Evolutionary conservation across 768 basidiomycete genomes (phyloP).

Genomic region (Royoungia palumana): DNA sequence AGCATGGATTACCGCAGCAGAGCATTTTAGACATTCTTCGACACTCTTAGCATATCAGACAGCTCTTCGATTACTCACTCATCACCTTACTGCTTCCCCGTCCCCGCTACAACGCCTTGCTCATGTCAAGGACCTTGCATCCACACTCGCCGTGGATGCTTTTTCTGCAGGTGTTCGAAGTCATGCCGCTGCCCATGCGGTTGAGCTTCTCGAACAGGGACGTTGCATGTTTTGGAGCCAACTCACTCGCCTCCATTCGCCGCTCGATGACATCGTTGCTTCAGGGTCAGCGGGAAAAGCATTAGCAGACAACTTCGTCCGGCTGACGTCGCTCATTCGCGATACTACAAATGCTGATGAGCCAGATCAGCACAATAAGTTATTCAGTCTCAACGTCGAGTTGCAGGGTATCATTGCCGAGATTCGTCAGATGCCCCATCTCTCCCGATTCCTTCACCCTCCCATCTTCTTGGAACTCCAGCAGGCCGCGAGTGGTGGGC

Average conservation of each 20-base stretch:
- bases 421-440: background rate
- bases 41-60: background rate
- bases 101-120: background rate
- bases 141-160: background rate
- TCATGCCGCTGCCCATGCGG: background rate
- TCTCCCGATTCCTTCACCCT: slow-evolving; percentile 13
- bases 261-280: slow-evolving; percentile 1
- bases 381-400: too few species aligned
- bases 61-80: background rate
- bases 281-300: background rate
- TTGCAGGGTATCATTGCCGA: too few species aligned
- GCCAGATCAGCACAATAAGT: too few species aligned
- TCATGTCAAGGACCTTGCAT: background rate
- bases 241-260: background rate
- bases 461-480: slow-evolving; percentile 6
- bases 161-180: background rate
- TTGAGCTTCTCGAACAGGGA: background rate
- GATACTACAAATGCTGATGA: too few species aligned
- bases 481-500: slow-evolving; percentile 3
- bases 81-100: background rate
- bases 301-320: too few species aligned
- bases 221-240: background rate
- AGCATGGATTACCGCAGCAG: background rate
- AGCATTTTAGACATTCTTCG: background rate
- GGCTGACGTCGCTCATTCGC: too few species aligned